Base-by-base conservation (phyloP, 2,329 filamentous ascomycete species). In the Penicillium brevicompactum region DNA sequence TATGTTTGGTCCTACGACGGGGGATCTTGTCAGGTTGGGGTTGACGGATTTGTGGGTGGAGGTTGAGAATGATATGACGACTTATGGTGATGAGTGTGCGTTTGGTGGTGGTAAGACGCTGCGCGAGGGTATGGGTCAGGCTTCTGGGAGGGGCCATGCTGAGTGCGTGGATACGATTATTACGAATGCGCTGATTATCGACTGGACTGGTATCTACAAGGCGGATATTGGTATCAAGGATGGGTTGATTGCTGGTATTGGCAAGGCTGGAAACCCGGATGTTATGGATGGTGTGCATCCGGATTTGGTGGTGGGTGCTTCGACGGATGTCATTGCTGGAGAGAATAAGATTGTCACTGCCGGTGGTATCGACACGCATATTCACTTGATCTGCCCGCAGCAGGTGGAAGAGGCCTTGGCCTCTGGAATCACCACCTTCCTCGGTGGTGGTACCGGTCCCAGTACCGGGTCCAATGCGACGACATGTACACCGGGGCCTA, bases 191-290 rank as follows among this genome's bases (percentile, higher is more conserved):
- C 77, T 97, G 60, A 88, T 97, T 37, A 82, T 97, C 18, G 93
- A 97, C 76, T 95, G 89, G 84, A 88, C 84, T 1, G 93, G 93
- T 46, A 96, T 97, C 68, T 95, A 91, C 81, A 97, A 97, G 78
- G 93, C 92, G 5, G 93, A 97, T 72, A 96, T 97, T 70, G 93
- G 93, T 27, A 87, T 97, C 72, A 96, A 95, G 74, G 76, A 92
- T 63, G 92, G 93, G 2, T 71, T 89, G 38, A 97, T 97, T 67
- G 87, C 88, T 27, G 93, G 86, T 0, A 93, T 97, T 64, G 93
- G 93, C 56, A 97, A 97, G 76, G 91, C 93, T 14, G 93, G 93
- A 18, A 97, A 97, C 67, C 93, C 93, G n/a, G 93, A 97, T 74
- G 86, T 96, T 45, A 97, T 97, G 93, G 88, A 94, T 31, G 90